phyloP scores from a whole-genome alignment of 352 stramenopile species.

The Phytophthora pini region DNA sequence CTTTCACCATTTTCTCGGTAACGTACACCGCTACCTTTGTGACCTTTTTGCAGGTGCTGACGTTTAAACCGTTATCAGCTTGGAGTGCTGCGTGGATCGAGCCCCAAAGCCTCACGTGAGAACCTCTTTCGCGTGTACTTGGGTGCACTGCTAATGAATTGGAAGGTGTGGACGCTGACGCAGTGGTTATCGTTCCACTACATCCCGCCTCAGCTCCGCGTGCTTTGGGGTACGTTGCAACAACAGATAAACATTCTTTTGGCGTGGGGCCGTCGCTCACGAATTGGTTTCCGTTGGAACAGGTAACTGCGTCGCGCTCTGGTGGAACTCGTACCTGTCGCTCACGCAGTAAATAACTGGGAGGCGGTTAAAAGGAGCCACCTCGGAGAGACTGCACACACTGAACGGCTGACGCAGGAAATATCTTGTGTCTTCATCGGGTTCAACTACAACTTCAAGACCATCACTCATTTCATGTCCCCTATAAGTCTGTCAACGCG shows the following conservation, averaged over 20 bases:
- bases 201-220: conserved; percentile 70
- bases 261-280: conserved; percentile 1
- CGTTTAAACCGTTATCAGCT: conserved; percentile 37
- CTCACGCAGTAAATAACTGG: conserved; percentile 56
- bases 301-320: conserved; percentile 77
- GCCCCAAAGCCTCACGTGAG: conserved; percentile 48
- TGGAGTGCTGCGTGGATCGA: conserved; percentile 63
- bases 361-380: not conserved
- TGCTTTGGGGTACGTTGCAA: conserved; percentile 70
- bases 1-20: conserved; percentile 76
- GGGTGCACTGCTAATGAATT: conserved; percentile 72
- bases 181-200: conserved; percentile 83
- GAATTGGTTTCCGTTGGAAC: conserved; percentile 20
- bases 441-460: conserved; percentile 22
- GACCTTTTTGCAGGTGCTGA: conserved; percentile 1
- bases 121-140: conserved; percentile 57
- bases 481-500: too few species aligned
- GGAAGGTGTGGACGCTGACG: conserved; percentile 71
- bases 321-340: conserved; percentile 85
- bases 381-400: conserved; percentile 1
- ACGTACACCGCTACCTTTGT: too few species aligned
- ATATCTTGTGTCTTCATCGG: conserved; percentile 36
- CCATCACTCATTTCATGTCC: conserved; percentile 16
- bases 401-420: conserved; percentile 20
- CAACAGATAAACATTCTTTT: conserved; percentile 7